A percentile compares a stretch with the other conserved stretches of the same genome.
Evolutionary conservation across 2,329 filamentous ascomycete genomes (phyloP).

Genomic region (Zasmidium cellare): DNA sequence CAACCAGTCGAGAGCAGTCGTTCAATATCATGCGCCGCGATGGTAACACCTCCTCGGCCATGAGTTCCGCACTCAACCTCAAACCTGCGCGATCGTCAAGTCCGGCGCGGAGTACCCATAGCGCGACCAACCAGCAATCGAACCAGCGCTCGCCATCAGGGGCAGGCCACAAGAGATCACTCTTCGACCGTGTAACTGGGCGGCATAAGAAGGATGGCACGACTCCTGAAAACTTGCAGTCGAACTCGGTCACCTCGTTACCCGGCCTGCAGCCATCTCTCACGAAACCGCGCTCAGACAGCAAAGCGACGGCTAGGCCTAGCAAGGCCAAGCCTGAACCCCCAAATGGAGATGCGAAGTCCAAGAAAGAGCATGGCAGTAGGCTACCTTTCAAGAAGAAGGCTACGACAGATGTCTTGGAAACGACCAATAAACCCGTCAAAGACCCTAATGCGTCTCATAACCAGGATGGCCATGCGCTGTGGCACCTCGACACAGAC

Average conservation of each 20-base stretch:
- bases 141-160: constrained; percentile 59
- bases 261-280: constrained; percentile 38
- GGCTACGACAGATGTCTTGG: constrained; percentile 45
- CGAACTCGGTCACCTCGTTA: constrained; percentile 40
- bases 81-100: constrained; percentile 68
- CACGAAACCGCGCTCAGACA: constrained; percentile 24
- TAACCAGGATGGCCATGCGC: constrained; percentile 39
- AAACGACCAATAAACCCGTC: constrained; percentile 39
- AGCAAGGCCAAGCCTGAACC: constrained; percentile 20
- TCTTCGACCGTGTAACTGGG: constrained; percentile 56
- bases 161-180: constrained; percentile 50
- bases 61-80: constrained; percentile 52
- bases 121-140: constrained; percentile 53
- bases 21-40: constrained; percentile 54
- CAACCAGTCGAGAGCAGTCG: constrained; percentile 74
- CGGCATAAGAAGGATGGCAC: constrained; percentile 47
- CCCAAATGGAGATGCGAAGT: constrained; percentile 13
- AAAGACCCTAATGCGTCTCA: constrained; percentile 45
- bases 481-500: constrained; percentile 84
- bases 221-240: constrained; percentile 39
- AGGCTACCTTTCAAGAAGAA: constrained; percentile 56
- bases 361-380: constrained; percentile 28
- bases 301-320: constrained; percentile 26
- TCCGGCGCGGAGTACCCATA: constrained; percentile 75
- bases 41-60: constrained; percentile 50